Percentiles rank a stretch among this genome's conserved stretches.
Evolutionary conservation across 257 asterid species (phyloP).

Genomic region (Echites panduratus): DNA sequence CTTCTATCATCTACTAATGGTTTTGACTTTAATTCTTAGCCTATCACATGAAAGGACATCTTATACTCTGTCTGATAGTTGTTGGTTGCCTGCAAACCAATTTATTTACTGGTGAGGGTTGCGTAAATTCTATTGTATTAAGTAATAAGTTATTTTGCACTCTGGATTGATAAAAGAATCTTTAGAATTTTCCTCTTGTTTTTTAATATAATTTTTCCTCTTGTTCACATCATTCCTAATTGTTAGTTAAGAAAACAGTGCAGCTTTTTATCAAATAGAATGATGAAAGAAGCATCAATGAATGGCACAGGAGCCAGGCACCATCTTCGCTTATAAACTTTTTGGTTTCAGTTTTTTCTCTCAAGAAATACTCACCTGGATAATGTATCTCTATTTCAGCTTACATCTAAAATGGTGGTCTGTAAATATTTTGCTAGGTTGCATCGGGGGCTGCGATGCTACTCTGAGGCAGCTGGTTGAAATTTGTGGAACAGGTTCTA

Average conservation of each 20-base stretch:
- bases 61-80: not conserved
- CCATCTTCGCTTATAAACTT: not conserved
- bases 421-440: constrained; percentile 44
- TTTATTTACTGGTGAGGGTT: too few relatives aligned
- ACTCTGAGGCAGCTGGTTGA: constrained; percentile 67
- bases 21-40: not conserved
- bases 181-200: too few relatives aligned
- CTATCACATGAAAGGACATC: not conserved
- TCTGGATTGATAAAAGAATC: not conserved
- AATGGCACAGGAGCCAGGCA: not conserved
- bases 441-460: constrained; percentile 95
- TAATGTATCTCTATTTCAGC: too few relatives aligned
- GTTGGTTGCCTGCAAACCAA: too few relatives aligned
- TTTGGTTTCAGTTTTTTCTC: not conserved
- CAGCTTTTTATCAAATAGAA: not conserved
- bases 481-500: constrained; percentile 94
- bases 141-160: not conserved
- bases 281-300: not conserved
- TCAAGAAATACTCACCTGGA: not conserved
- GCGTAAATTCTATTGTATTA: not conserved
- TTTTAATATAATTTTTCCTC: not conserved
- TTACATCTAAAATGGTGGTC: not conserved
- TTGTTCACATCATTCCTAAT: not conserved
- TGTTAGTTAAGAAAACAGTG: not conserved
- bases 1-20: not conserved